Percentiles rank a stretch among this genome's conserved stretches.
phyloP scores from a whole-genome alignment of 495 filamentous ascomycete genomes.

The Neurospora sublineolata region DNA sequence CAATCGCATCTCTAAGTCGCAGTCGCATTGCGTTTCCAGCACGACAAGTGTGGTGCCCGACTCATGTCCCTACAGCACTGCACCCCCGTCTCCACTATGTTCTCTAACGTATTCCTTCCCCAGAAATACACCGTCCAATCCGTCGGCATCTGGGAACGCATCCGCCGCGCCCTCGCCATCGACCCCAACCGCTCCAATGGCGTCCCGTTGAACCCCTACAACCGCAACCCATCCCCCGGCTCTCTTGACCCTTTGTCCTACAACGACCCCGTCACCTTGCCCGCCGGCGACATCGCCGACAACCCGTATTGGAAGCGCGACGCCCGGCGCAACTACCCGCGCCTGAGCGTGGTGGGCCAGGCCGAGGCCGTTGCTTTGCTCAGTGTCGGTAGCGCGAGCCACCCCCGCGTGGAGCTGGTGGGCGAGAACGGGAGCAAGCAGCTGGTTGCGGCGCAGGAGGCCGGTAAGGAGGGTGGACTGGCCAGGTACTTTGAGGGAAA shows the following conservation, averaged over 20 bases:
- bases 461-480: conserved; percentile 59
- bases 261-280: conserved; percentile 80
- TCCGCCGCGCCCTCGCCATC: conserved; percentile 67
- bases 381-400: conserved; percentile 69
- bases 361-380: conserved; percentile 77
- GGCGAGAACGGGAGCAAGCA: conserved; percentile 76
- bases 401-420: conserved; percentile 69
- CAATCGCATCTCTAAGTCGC: not conserved
- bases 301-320: conserved; percentile 99
- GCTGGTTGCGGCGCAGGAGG: conserved; percentile 66
- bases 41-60: not conserved
- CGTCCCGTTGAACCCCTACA: conserved; percentile 85
- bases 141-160: conserved; percentile 73
- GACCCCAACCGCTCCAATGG: conserved; percentile 86
- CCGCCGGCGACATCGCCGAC: conserved; percentile 90
- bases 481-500: conserved; percentile 60
- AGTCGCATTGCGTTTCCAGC: no score
- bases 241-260: conserved; percentile 63
- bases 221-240: conserved; percentile 79
- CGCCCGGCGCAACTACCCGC: conserved; percentile 73
- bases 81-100: not conserved
- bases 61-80: not conserved
- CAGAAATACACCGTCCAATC: conserved; percentile 98
- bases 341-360: conserved; percentile 67
- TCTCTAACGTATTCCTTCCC: no score